Percentiles rank a stretch among this genome's conserved stretches.
Evolutionary conservation across 352 stramenopile genomes (phyloP).

Genomic region (Lagenidium sp.): DNA sequence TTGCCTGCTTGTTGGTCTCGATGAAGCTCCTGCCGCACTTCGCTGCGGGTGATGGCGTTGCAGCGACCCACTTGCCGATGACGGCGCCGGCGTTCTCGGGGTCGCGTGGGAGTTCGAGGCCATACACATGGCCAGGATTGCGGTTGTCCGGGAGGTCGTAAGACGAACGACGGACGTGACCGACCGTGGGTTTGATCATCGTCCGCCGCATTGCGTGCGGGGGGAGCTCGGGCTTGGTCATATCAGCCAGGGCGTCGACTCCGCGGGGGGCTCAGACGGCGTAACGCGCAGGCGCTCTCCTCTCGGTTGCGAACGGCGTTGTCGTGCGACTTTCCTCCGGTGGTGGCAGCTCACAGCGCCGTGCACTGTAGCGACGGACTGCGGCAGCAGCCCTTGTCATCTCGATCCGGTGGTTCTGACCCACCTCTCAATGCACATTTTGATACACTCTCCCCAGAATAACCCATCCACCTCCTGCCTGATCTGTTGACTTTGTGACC

Average conservation of each 20-base stretch:
- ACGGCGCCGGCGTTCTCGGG: slow-evolving; percentile 64
- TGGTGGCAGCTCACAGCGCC: too few species aligned
- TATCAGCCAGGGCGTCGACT: too few species aligned
- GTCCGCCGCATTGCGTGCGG: slow-evolving; percentile 45
- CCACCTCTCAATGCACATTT: too few species aligned
- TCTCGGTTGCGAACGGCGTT: too few species aligned
- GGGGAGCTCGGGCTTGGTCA: slow-evolving; percentile 24
- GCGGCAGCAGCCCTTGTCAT: too few species aligned
- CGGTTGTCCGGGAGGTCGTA: slow-evolving; percentile 66
- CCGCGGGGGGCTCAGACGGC: too few species aligned
- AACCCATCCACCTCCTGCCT: too few species aligned
- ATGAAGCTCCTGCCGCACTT: slow-evolving; percentile 67
- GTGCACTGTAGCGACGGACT: too few species aligned
- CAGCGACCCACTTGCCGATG: slow-evolving; percentile 63
- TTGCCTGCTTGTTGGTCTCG: slow-evolving; percentile 65
- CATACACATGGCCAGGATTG: slow-evolving; percentile 57
- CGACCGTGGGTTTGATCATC: slow-evolving; percentile 78
- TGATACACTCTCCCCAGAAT: too few species aligned
- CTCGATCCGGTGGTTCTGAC: too few species aligned
- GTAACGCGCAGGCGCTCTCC: too few species aligned
- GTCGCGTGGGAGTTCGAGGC: slow-evolving; percentile 56
- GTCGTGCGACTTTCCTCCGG: too few species aligned
- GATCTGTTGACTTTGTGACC: slow-evolving; percentile 2
- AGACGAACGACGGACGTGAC: slow-evolving; percentile 37
- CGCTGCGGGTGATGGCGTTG: slow-evolving; percentile 47